phyloP scores from a whole-genome alignment of 2,329 filamentous ascomycete species.

The Colletotrichum lini region DNA sequence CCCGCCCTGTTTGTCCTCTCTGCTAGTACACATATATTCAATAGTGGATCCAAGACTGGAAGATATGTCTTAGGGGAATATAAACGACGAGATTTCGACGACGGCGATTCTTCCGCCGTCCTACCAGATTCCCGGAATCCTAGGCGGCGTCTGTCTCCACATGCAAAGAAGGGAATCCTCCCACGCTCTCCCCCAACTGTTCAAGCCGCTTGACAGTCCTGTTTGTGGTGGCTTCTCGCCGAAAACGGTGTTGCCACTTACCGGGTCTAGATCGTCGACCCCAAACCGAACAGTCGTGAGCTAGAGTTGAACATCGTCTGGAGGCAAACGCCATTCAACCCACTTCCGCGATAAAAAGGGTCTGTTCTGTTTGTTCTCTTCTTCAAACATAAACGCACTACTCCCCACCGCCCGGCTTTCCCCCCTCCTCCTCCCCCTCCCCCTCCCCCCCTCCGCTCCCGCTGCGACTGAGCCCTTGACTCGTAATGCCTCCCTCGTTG shows the following conservation, averaged over 20 bases:
- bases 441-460: not conserved
- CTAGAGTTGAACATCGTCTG: not conserved
- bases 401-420: not conserved
- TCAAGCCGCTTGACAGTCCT: not conserved
- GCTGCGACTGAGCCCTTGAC: not conserved
- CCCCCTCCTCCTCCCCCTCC: no score
- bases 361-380: no score
- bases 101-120: not conserved
- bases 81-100: not conserved
- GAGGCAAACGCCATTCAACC: not conserved
- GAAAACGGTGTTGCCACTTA: constrained; percentile 6
- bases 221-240: not conserved
- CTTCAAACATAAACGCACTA: not conserved
- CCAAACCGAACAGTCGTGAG: not conserved
- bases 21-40: no score
- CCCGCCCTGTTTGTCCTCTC: not conserved
- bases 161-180: not conserved
- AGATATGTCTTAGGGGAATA: not conserved
- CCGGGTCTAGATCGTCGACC: not conserved
- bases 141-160: not conserved
- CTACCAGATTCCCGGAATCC: not conserved
- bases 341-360: not conserved
- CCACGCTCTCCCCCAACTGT: not conserved
- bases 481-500: not conserved
- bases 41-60: not conserved